Percentiles rank a stretch among this genome's conserved stretches.
Conservation (phyloP, 148 eudicot genomes). For the Chenopodium album region DNA sequence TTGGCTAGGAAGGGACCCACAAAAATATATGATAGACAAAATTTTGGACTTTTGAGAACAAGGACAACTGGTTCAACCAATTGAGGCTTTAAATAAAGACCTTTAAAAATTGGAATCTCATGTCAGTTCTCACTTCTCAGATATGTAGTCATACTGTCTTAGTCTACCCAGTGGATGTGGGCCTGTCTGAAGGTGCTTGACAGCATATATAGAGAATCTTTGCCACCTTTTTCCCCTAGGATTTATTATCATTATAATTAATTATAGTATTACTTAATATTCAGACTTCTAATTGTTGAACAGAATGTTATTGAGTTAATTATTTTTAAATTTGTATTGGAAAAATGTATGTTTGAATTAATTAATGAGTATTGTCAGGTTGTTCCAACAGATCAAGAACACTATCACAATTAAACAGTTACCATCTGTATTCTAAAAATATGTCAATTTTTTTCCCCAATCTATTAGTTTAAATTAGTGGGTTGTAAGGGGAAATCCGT, state of each 20-base stretch:
- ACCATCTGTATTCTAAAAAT: background rate
- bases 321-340: background rate
- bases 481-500: background rate
- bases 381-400: background rate
- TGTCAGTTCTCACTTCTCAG: background rate
- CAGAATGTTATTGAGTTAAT: background rate
- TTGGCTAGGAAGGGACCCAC: background rate
- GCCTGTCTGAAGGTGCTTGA: background rate
- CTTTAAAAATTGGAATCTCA: constrained; percentile 9
- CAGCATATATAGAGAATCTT: constrained; percentile 17
- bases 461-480: background rate
- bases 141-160: constrained; percentile 2
- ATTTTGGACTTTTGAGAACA: constrained; percentile 8
- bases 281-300: background rate
- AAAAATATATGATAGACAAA: background rate
- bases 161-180: constrained; percentile 8
- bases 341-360: background rate
- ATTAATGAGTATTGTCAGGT: background rate
- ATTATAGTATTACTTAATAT: background rate
- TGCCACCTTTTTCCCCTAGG: background rate
- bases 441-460: background rate
- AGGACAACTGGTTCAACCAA: background rate
- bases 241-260: background rate
- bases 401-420: background rate
- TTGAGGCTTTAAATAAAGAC: constrained; percentile 8